Base-by-base conservation (phyloP, 805 yeast species). In the Torulaspora quercuum region DNA sequence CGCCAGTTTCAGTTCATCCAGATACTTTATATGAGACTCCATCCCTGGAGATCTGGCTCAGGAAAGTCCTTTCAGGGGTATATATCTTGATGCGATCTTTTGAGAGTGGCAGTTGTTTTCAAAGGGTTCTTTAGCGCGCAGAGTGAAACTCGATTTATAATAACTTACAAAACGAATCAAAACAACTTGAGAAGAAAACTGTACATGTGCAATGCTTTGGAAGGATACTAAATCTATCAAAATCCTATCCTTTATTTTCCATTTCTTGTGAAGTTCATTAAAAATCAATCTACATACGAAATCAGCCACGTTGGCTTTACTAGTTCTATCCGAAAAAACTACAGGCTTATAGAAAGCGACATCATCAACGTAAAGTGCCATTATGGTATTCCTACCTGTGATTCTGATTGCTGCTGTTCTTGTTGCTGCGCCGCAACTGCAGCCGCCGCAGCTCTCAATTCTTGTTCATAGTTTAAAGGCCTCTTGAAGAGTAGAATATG, bases 401-500 rank as follows among this genome's bases (percentile, higher is more conserved):
- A 21, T 20, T 41, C 43, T 11, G 44, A 17, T 29, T 44, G 44
- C 22, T 42, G 51, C 25, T 43, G 46, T 33, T 46, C 52, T 29
- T 52, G 55, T 26, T 48, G 53, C 27, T 48, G 51, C 17, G 45
- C 47, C 35, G 50, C 52, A 23, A 46, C 55, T 3, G 57, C 58
- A 15, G 53, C 53, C 3, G 55, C 54, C 9, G 58, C 57, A 5
- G 63, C 59, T 33, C 61, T 52, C 27, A 58, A 53, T 32, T 62
- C 63, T 13, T 64, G 61, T 39, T 68, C 81, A 47, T 68, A 76
- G 50, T 75, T 73, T 27, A 75, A 67, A 12, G 84, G 76, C 54
- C 89, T 73, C 64, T 83, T 82, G 67, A 92, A 92, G 43, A 92
- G 70, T 44, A 92, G 68, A 43, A 92, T 92, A 59, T 92, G 98